These are phyloP conservation scores for Crinitomyces ghanaensis DNA, from an alignment of 805 yeast species.

Conservation along the genomic window DNA sequence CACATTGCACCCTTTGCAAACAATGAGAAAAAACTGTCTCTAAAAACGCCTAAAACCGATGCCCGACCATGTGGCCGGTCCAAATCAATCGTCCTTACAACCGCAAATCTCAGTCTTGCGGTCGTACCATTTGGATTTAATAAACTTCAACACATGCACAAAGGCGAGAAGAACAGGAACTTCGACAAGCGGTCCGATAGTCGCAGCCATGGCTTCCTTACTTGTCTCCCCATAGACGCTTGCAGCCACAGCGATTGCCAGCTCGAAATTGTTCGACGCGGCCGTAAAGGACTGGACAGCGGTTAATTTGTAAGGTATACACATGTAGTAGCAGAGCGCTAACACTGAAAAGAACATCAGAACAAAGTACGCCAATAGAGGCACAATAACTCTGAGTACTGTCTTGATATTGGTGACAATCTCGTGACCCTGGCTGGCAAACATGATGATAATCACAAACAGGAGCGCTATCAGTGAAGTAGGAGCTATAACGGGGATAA, in stretches of 20 bases:
- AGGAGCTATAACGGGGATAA: slow-evolving; percentile 36
- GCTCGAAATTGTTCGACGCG: slow-evolving; percentile 47
- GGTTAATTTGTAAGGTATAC: slow-evolving; percentile 27
- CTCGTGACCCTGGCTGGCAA: slow-evolving; percentile 38
- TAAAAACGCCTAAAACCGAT: no score
- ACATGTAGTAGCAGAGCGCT: no score
- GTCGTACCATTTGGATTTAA: slow-evolving; percentile 8
- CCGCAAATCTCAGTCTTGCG: slow-evolving; percentile 7
- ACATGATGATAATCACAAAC: slow-evolving; percentile 40
- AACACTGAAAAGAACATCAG: slow-evolving; percentile 25
- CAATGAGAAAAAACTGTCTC: no score
- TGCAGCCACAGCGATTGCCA: slow-evolving; percentile 43
- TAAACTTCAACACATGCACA: slow-evolving; percentile 10
- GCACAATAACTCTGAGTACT: slow-evolving; percentile 40
- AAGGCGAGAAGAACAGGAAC: slow-evolving; percentile 36
- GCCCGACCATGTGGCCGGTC: no score
- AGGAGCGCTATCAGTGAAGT: slow-evolving; percentile 42
- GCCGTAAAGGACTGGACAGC: slow-evolving; percentile 46
- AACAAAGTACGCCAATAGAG: slow-evolving; percentile 37
- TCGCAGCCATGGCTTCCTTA: slow-evolving; percentile 45
- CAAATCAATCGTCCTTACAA: slow-evolving; percentile 6
- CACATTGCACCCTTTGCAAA: no score
- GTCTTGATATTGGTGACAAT: slow-evolving; percentile 38
- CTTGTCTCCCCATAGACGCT: slow-evolving; percentile 42
- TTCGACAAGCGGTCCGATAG: slow-evolving; percentile 50